Percentiles rank a stretch among this genome's conserved stretches.
phyloP scores from a whole-genome alignment of 495 filamentous ascomycete genomes.

The Xylaria cubensis region DNA sequence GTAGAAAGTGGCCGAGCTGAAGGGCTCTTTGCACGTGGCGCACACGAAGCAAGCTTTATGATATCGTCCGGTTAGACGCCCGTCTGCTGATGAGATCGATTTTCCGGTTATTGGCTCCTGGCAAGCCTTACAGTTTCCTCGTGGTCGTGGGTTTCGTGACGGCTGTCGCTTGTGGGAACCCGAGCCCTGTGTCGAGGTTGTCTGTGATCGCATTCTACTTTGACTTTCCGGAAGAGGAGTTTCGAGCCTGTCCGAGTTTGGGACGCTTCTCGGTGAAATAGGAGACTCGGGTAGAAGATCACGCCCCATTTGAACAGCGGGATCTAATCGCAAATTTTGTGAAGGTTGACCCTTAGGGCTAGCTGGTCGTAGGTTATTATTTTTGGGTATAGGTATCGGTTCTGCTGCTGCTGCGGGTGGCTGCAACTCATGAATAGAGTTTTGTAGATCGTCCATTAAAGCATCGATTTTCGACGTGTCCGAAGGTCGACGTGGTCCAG shows the following conservation, averaged over 20 bases:
- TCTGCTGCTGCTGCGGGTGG: constrained; percentile 31
- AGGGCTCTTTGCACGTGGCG: constrained; percentile 79
- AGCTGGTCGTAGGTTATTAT: constrained; percentile 22
- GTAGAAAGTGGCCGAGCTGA: constrained; percentile 90
- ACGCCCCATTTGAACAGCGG: constrained; percentile 28
- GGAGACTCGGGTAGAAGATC: constrained; percentile 28
- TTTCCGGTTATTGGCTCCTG: constrained; percentile 81
- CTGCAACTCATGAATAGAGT: constrained; percentile 50
- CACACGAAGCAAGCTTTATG: constrained; percentile 96
- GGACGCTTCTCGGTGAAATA: constrained; percentile 12
- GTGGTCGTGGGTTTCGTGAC: constrained; percentile 43
- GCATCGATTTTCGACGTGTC: constrained; percentile 52
- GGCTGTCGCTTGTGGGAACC: constrained; percentile 37
- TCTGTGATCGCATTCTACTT: constrained; percentile 24
- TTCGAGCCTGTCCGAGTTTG: constrained; percentile 31
- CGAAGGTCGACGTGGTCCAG: constrained; percentile 43
- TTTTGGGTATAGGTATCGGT: constrained; percentile 31
- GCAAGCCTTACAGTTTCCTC: constrained; percentile 86
- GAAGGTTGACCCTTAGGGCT: constrained; percentile 36
- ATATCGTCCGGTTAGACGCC: constrained; percentile 89
- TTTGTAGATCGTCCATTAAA: constrained; percentile 60
- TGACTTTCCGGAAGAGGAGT: constrained; percentile 35
- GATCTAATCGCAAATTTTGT: constrained; percentile 46
- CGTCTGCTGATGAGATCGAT: constrained; percentile 91
- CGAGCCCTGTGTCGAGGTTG: constrained; percentile 30